Base-by-base conservation (phyloP, 2,329 filamentous ascomycete genomes). In the Alternaria gansuensis region DNA sequence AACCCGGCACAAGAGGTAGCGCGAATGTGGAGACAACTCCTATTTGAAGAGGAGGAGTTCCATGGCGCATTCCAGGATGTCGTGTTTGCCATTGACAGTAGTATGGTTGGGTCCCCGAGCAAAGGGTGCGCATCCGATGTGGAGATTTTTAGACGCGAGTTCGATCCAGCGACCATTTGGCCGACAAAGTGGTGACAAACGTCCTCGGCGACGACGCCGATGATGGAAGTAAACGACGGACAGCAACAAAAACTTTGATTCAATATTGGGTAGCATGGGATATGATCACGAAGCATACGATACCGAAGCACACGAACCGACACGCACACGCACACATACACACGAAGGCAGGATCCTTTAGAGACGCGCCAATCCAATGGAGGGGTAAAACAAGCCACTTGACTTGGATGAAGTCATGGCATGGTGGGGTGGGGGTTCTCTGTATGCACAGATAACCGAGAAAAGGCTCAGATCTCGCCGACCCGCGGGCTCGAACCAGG, bases 1-100 rank as follows among this genome's bases (percentile, higher is more conserved):
- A 82, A 82, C 56, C 80, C 80, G n/a, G 73, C 75, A 14, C 66
- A 65, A 11, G 77, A 80, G 64, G 75, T 81, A 33, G 79, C 80
- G 36, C 72, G 65, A 34, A 81, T 81, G 79, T 82, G 80, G 80
- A 76, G 75, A 60, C 71, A 69, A 49, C 68, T 82, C 28, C 65
- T 82, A 3, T 81, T 79, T 54, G 72, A 75, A 50, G 79, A 81
- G 49, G 70, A 75, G 23, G 80, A 82, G 63, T 82, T 82, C 62
- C 69, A 72, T 34, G 78, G 79, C 26, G 74, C 72, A n/a, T 82
- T 82, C 61, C 69, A 74, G 24, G 78, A 81, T 61, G 69, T 82
- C 5, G 79, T 81, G 2, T 82, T 82, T 59, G 80, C 78, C 3
- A 79, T 82, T 37, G 79, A 81, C 60, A 77, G 67, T 51, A 71